Evolutionary conservation across 352 stramenopile genomes (phyloP).

Genomic region (Pythium coloratum): DNA sequence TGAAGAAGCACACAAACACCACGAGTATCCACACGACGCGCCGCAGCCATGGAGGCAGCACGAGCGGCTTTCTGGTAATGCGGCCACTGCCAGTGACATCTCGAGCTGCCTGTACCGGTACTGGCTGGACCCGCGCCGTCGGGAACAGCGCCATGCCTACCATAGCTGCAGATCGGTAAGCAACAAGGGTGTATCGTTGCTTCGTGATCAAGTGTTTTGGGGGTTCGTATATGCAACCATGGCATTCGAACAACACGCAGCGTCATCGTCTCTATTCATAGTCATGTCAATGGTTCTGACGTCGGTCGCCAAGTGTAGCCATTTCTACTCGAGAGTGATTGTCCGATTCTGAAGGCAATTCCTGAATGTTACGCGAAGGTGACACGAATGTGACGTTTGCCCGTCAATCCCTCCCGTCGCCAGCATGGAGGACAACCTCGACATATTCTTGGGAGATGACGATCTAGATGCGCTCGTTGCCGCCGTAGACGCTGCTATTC

Average conservation of each 20-base stretch:
- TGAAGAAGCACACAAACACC: slow-evolving; percentile 9
- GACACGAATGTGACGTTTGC: neutral
- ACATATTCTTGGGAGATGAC: neutral
- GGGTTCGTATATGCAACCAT: no score
- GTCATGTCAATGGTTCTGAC: no score
- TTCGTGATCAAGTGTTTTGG: no score
- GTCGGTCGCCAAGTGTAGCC: neutral
- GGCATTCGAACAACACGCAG: no score
- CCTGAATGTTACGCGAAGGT: slow-evolving; percentile 1
- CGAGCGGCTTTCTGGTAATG: neutral
- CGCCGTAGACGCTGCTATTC: neutral
- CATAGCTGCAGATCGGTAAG: neutral
- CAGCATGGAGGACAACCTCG: slow-evolving; percentile 5
- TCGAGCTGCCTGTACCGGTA: neutral
- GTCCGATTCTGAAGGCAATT: neutral
- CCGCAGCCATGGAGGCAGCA: neutral
- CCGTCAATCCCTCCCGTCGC: neutral
- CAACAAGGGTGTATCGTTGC: no score
- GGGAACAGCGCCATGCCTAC: neutral
- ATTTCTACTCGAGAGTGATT: neutral
- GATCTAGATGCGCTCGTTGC: slow-evolving; percentile 9
- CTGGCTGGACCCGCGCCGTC: neutral
- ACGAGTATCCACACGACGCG: slow-evolving; percentile 3
- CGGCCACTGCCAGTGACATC: neutral
- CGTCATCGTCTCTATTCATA: no score